Conservation (phyloP, 2,329 filamentous ascomycete genomes). For the Escovopsis sp. region DNA sequence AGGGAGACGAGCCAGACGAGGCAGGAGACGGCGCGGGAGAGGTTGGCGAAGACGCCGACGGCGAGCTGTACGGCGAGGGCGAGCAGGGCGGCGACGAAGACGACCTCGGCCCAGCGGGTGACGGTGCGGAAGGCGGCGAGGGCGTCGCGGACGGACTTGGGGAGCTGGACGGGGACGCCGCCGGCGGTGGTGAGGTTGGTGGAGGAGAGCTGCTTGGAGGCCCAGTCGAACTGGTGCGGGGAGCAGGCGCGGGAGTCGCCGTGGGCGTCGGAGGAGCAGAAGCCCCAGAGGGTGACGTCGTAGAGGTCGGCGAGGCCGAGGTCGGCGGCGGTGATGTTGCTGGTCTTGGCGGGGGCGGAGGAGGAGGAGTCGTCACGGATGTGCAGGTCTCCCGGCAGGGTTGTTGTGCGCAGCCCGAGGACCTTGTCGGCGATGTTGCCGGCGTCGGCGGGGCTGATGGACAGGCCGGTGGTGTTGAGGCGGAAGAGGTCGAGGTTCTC, state of each 20-base stretch:
- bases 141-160: constrained; percentile 48
- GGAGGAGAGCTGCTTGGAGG: constrained; percentile 55
- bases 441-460: constrained; percentile 20
- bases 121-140: constrained; percentile 61
- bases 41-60: constrained; percentile 69
- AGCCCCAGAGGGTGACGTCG: constrained; percentile 73
- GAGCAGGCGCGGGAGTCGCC: constrained; percentile 47
- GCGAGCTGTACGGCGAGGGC: constrained; percentile 58
- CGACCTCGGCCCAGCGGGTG: constrained; percentile 69
- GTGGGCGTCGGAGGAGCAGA: constrained; percentile 52
- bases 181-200: constrained; percentile 29
- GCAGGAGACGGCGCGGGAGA: constrained; percentile 68
- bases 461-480: constrained; percentile 47
- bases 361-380: not conserved
- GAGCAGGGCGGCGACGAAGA: constrained; percentile 60
- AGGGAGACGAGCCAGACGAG: constrained; percentile 63
- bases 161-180: constrained; percentile 47
- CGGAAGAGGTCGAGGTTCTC: constrained; percentile 44
- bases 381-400: too few relatives aligned
- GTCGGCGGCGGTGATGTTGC: constrained; percentile 41
- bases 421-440: constrained; percentile 19
- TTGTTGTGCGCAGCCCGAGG: constrained; percentile 9
- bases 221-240: constrained; percentile 60
- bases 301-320: constrained; percentile 62
- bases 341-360: constrained; percentile 9